phyloP scores from a whole-genome alignment of 164 flowering plant species.

The grape (Vitis vinifera) region ASM3070453v1 NC_081817.1:2096501-2097000 shows the following conservation, averaged over 20 bases:
- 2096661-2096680: slow-evolving; percentile 82
- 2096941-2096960: slow-evolving; percentile 83
- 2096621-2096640: slow-evolving; percentile 23
- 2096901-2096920: slow-evolving; percentile 84
- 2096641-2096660: slow-evolving; percentile 98
- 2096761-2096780: slow-evolving; percentile 89
- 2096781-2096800: slow-evolving; percentile 98
- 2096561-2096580: too few species aligned
- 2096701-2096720: slow-evolving; percentile 95
- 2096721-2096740: slow-evolving; percentile 87
- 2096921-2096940: slow-evolving; percentile 99
- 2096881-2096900: slow-evolving; percentile 70
- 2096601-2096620: not conserved
- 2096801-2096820: slow-evolving; percentile 45
- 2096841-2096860: not conserved
- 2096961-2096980: slow-evolving; percentile 85
- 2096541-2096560: too few species aligned
- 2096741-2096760: slow-evolving; percentile 88
- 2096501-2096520: too few species aligned
- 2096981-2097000: slow-evolving; percentile 80
- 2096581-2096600: too few species aligned
- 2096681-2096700: slow-evolving; percentile 75
- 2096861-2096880: not conserved
- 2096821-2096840: not conserved
- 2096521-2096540: too few species aligned